Base-by-base conservation (phyloP, 116 monocot genomes). In the Iris pallida region DNA sequence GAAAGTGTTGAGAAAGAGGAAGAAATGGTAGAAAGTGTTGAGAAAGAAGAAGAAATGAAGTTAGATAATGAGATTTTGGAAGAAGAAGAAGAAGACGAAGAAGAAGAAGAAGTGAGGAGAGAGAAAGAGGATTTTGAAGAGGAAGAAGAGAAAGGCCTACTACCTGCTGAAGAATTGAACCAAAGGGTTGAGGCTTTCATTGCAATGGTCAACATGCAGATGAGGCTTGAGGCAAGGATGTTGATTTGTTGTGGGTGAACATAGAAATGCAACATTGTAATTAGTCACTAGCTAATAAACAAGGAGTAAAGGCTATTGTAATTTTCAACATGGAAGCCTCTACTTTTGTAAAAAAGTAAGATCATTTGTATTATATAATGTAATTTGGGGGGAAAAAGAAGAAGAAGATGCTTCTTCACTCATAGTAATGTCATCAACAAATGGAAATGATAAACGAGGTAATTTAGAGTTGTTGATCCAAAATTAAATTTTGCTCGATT, bases 131-230 rank as follows among this genome's bases (percentile, higher is more conserved):
- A n/a, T n/a, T n/a, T n/a, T n/a, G 59, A 69, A 3, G 65, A 69
- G 17, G 71, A 20, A 0, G n/a, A 69, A 60, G 94, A 83, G 14
- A 14, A 12, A 16, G 16, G 44, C 4, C 14, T 4, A 7, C 18
- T 45, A 42, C 14, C 44, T 2, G 15, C 61, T 18, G 65, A 65
- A 6, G 90, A 88, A 57, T 42, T 94, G 56, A 83, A 94, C 43
- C 83, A 67, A 66, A 83, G 71, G 47, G 78, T 81, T 6, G 90
- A 94, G 61, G 90, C 88, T 42, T 94, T 94, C 76, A 94, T 94
- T 64, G 88, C 85, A 56, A 85, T 61, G 56, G 78, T 90, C 4
- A 90, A 85, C 63, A 72, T 63, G 73, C 83, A 94, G 61, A 83
- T 80, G 70, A 83, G 72, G 72, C 61, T 83, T 19, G 94, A 94